Evolutionary conservation across 2,329 filamentous ascomycete species (phyloP), one percentile per base, ranked within the genome.

Genomic region (Whalleya microplaca): DNA sequence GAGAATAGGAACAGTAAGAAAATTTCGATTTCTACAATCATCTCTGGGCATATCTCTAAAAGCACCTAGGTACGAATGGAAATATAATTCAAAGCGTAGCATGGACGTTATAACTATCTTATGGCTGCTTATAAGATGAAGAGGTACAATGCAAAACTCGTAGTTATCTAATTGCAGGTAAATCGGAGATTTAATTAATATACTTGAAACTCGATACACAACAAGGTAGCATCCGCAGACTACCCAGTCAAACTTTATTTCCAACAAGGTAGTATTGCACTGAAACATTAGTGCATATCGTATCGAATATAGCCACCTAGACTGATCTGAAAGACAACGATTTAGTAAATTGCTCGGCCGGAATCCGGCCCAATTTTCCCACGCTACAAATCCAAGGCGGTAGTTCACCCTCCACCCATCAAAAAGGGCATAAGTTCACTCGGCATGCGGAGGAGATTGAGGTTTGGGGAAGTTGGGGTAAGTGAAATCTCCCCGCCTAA

Each of bases 401-500:
- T 47, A 54, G 27, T 55, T 46, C n/a, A 55, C 40, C 58, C 55
- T 66, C 64, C 64, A 64, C 29, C 21, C 37, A 45, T 63, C 59
- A 48, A 50, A 65, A 63, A 55, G 59, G 64, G 64, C 51, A 61
- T 61, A 21, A 45, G 51, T 51, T 27, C 37, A 21, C 55, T 64
- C 61, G 55, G 59, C 58, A 51, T 55, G 52, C 54, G 56, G 61
- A 64, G 53, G 42, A 51, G 41, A 40, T 16, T 27, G 27, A 51
- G 37, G 23, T 51, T 58, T 63, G 61, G 56, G 47, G 58, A 60
- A 57, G 40, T 54, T 55, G 56, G 55, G 48, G 51, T 47, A 53
- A 21, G 21, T 43, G 41, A 32, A 42, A 21, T 40, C 48, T 7
- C 18, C 40, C 43, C 56, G 37, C 53, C 37, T 10, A 29, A 21